Percentiles rank a stretch among this genome's conserved stretches.
Evolutionary conservation across 768 basidiomycete species (phyloP).

Genomic region (Chlorophyllum brunneum): DNA sequence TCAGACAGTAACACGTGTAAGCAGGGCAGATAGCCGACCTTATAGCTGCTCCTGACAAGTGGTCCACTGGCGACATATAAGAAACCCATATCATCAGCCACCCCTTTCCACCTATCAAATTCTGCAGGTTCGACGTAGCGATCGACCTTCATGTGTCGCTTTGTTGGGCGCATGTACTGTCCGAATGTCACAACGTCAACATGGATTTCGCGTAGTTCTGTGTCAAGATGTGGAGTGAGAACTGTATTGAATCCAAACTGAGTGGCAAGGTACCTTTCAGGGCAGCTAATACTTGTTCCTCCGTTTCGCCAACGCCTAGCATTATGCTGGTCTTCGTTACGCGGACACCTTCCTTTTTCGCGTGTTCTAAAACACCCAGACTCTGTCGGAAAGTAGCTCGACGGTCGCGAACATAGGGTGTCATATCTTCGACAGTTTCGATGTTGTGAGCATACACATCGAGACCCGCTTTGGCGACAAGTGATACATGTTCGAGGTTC

Average conservation of each 20-base stretch:
- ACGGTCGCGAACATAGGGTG: conserved; percentile 93
- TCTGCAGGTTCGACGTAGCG: conserved; percentile 93
- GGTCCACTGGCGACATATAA: conserved; percentile 97
- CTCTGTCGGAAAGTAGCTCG: conserved; percentile 89
- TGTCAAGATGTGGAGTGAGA: background rate
- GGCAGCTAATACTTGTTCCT: conserved; percentile 77
- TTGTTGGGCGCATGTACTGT: conserved; percentile 99
- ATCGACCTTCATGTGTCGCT: conserved; percentile 98
- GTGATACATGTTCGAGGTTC: conserved; percentile 63
- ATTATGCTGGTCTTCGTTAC: conserved; percentile 98
- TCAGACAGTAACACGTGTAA: conserved; percentile 11
- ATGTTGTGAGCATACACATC: conserved; percentile 99
- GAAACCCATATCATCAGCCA: conserved; percentile 94
- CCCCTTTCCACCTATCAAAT: conserved; percentile 86
- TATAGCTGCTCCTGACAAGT: conserved; percentile 93
- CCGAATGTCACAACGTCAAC: conserved; percentile 99
- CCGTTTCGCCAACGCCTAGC: conserved; percentile 93
- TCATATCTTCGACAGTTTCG: conserved; percentile 92
- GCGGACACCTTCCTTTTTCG: conserved; percentile 78
- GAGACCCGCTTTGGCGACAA: conserved; percentile 88
- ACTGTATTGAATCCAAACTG: background rate
- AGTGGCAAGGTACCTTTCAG: conserved; percentile 55
- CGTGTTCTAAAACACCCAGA: conserved; percentile 73
- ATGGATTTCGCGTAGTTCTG: conserved; percentile 83
- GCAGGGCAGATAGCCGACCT: conserved; percentile 49